A percentile compares a stretch with the other conserved stretches of the same genome.
Evolutionary conservation across 768 basidiomycete genomes (phyloP).

Genomic region (Boletus rubroflammeus): DNA sequence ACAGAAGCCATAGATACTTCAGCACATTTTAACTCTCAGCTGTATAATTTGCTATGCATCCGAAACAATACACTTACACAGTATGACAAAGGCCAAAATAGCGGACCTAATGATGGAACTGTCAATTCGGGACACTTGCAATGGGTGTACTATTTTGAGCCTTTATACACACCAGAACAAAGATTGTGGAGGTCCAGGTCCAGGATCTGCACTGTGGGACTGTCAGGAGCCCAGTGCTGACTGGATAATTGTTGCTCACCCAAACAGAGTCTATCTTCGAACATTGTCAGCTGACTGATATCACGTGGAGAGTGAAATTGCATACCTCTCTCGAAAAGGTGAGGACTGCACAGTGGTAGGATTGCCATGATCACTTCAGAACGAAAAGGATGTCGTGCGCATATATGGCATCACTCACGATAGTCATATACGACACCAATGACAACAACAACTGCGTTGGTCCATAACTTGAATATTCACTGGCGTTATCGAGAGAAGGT

Average conservation of each 20-base stretch:
- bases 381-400: too few relatives aligned
- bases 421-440: conserved; percentile 7
- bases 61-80: background rate
- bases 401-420: background rate
- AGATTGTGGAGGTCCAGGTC: background rate
- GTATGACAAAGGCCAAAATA: background rate
- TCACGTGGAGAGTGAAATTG: background rate
- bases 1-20: background rate
- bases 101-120: background rate
- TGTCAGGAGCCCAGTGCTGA: too few relatives aligned
- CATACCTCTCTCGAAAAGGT: background rate
- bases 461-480: background rate
- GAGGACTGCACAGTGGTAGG: background rate
- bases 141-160: background rate
- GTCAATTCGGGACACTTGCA: background rate
- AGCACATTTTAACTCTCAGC: background rate
- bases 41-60: background rate
- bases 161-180: background rate
- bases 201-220: background rate
- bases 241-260: background rate
- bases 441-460: background rate
- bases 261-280: background rate
- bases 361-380: background rate
- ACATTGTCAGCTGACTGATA: background rate
- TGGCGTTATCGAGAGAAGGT: background rate